Percentiles rank a stretch among this genome's conserved stretches.
Conservation (phyloP, 805 yeast genomes). For the Myxozyma neotropica region DNA sequence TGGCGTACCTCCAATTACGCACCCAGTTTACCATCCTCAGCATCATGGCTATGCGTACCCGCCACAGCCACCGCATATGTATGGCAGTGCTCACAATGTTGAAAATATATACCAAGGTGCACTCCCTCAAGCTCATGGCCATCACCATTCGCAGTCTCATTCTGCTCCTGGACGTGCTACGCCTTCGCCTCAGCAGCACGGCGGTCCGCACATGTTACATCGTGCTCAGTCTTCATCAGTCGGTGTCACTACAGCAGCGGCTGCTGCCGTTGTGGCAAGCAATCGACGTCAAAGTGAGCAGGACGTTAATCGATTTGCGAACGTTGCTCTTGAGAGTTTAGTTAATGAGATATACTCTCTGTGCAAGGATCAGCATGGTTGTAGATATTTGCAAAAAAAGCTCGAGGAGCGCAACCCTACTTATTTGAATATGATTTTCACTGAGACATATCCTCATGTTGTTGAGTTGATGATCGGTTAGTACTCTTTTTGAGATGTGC, state of each 20-base stretch:
- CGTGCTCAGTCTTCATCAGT: slow-evolving; percentile 15
- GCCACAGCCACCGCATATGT: slow-evolving; percentile 1
- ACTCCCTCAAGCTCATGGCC: slow-evolving; percentile 2
- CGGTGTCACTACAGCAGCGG: not conserved
- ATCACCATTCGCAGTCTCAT: slow-evolving; percentile 6
- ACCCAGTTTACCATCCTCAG: not conserved
- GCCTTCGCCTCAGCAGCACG: slow-evolving; percentile 10
- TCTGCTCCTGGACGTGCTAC: slow-evolving; percentile 1
- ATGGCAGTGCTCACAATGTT: not conserved
- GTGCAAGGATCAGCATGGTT: slow-evolving; percentile 96
- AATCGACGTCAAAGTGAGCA: slow-evolving; percentile 34
- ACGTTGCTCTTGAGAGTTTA: slow-evolving; percentile 53
- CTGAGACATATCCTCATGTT: slow-evolving; percentile 74
- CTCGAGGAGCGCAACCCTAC: slow-evolving; percentile 54
- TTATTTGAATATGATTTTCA: slow-evolving; percentile 60
- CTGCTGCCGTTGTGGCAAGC: not conserved
- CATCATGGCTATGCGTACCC: slow-evolving; percentile 6
- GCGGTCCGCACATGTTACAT: slow-evolving; percentile 14
- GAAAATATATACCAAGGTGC: slow-evolving; percentile 2
- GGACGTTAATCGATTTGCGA: slow-evolving; percentile 38
- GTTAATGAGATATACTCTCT: slow-evolving; percentile 67
- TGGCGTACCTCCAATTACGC: slow-evolving; percentile 1
- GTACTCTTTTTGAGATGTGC: not conserved
- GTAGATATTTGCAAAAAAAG: slow-evolving; percentile 87
- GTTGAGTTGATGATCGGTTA: slow-evolving; percentile 75